phyloP scores from a whole-genome alignment of 306 rosid genomes.

The Sophora flavescens region DNA sequence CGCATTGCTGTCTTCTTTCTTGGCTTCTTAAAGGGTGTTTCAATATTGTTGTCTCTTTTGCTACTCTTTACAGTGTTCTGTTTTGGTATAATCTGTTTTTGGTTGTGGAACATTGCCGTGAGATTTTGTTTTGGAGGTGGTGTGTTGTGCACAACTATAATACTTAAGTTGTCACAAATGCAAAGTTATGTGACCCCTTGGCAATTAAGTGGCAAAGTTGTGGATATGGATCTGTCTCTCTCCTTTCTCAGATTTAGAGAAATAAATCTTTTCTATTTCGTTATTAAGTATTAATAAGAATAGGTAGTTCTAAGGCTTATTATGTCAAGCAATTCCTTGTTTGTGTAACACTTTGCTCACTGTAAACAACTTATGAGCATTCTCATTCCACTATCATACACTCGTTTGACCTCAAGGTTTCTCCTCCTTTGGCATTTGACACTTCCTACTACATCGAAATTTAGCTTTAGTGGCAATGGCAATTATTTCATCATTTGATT shows the following conservation, averaged over 20 bases:
- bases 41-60: too few species aligned
- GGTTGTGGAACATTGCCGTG: too few species aligned
- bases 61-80: too few species aligned
- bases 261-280: not conserved
- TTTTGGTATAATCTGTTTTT: too few species aligned
- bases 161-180: slow-evolving; percentile 4
- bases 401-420: slow-evolving; percentile 93
- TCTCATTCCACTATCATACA: slow-evolving; percentile 90
- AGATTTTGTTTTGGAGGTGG: too few species aligned
- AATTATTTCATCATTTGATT: too few species aligned
- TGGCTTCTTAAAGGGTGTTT: too few species aligned
- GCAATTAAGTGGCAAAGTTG: slow-evolving; percentile 19
- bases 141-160: not conserved
- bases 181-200: not conserved
- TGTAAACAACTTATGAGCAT: too few species aligned
- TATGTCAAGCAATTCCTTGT: not conserved
- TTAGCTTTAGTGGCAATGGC: too few species aligned
- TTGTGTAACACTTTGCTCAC: slow-evolving; percentile 20
- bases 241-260: too few species aligned
- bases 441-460: slow-evolving; percentile 88
- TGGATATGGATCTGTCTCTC: too few species aligned
- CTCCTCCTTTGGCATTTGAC: slow-evolving; percentile 92
- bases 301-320: not conserved
- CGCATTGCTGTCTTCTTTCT: too few species aligned
- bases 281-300: not conserved